A percentile compares a stretch with the other conserved stretches of the same genome.
Conservation (phyloP, 2,329 filamentous ascomycete genomes). For the Diaporthe nobilis region DNA sequence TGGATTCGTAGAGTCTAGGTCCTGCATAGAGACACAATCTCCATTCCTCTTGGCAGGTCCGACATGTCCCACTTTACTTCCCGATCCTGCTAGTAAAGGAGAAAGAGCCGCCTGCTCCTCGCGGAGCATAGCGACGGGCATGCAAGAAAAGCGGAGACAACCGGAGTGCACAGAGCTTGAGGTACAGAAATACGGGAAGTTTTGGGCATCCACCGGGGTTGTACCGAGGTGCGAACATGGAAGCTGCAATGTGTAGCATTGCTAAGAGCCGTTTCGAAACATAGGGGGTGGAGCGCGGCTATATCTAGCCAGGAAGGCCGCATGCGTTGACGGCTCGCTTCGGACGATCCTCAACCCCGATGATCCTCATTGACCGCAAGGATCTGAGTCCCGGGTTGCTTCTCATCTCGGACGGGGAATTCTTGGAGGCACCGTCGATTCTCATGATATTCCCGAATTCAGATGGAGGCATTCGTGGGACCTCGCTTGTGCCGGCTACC, state of each 20-base stretch:
- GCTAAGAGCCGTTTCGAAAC: slow-evolving; percentile 27
- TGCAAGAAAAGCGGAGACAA: slow-evolving; percentile 7
- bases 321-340: slow-evolving; percentile 29
- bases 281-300: slow-evolving; percentile 30
- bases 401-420: slow-evolving; percentile 18
- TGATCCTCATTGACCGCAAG: not conserved
- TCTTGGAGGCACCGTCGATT: not conserved
- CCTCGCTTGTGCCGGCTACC: not conserved
- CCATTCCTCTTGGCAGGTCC: slow-evolving; percentile 26
- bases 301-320: slow-evolving; percentile 16
- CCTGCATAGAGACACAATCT: slow-evolving; percentile 19
- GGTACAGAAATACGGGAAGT: not conserved
- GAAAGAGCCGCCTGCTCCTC: slow-evolving; percentile 23
- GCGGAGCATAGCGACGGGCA: slow-evolving; percentile 3
- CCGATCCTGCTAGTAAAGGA: slow-evolving; percentile 19
- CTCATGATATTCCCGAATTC: slow-evolving; percentile 1
- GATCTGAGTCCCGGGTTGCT: not conserved
- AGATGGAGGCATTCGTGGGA: not conserved
- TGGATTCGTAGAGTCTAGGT: too few relatives aligned
- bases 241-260: slow-evolving; percentile 1
- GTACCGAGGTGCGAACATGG: slow-evolving; percentile 16
- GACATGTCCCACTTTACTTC: slow-evolving; percentile 25
- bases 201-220: not conserved
- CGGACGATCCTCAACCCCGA: slow-evolving; percentile 17
- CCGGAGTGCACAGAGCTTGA: slow-evolving; percentile 5